Evolutionary conservation across 1,139 yeast species (phyloP), one percentile per base, ranked within the genome.

Genomic region (Pichia cactophila): DNA sequence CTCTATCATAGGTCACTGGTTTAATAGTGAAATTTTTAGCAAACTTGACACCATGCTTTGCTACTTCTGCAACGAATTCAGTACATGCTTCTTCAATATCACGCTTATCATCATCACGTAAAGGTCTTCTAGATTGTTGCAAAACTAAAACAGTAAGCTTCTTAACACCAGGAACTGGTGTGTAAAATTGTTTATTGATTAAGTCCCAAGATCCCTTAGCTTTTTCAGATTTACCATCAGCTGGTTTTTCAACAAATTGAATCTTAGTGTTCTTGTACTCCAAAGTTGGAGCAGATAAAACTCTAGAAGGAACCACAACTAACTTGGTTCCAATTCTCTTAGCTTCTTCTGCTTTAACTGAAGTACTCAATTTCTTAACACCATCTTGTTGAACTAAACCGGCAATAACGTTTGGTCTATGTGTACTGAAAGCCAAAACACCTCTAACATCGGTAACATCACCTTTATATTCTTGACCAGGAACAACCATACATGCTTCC

Each of bases 401-500:
- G 11, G 61, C 58, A 47, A 58, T 57, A 10, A 53, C 55, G 39
- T 57, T 54, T 31, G 62, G 61, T 53, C 60, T 55, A 33, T 59
- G 59, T 6, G 60, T 58, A 26, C 57, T 54, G 35, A 55, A 58
- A 43, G 55, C 54, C 26, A 58, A 50, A 35, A 58, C 54, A 31
- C 60, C 58, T 43, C 56, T 51, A 29, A 57, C 52, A 46, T 58
- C 62, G 16, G 56, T 46, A 23, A 58, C 37, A 41, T 56, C 60
- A 39, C 61, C 61, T 36, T 50, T 58, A 26, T 53, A 58, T 42
- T 55, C 58, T 48, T 58, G 62, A 45, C 61, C 62, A 12, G 61
- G 58, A 36, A 56, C 45, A 49, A 58, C 47, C 20, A 54, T 51
- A 45, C 61, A 57, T 1, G 50, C 56, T 44, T 58, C 62, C 58